phyloP scores from a whole-genome alignment of 2,329 filamentous ascomycete species.

The Didymellaceae sp. region DNA sequence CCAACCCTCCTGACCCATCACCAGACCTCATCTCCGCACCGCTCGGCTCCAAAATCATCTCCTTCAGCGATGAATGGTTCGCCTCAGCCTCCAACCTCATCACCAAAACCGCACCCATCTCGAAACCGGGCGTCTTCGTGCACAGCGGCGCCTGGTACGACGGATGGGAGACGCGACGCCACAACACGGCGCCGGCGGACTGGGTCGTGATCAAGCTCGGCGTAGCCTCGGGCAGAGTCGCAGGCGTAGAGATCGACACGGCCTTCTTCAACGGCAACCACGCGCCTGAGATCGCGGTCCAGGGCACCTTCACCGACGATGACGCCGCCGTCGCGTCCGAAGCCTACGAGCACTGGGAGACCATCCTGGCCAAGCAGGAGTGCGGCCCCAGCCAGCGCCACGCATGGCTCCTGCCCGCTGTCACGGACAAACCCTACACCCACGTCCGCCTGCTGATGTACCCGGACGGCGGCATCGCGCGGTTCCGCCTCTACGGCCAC shows the following conservation, averaged over 20 bases:
- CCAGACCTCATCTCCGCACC: slow-evolving; percentile 61
- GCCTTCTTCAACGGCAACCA: slow-evolving; percentile 84
- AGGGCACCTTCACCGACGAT: slow-evolving; percentile 68
- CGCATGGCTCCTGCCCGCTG: slow-evolving; percentile 69
- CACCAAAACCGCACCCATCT: slow-evolving; percentile 62
- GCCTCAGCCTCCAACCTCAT: slow-evolving; percentile 65
- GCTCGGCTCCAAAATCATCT: slow-evolving; percentile 60
- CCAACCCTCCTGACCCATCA: not conserved
- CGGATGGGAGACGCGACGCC: slow-evolving; percentile 68
- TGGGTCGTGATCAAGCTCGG: slow-evolving; percentile 66
- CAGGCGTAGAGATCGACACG: slow-evolving; percentile 80
- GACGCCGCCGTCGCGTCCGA: slow-evolving; percentile 63
- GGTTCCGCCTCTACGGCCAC: slow-evolving; percentile 78
- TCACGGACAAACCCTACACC: slow-evolving; percentile 72
- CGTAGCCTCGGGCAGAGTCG: slow-evolving; percentile 72
- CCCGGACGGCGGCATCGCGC: slow-evolving; percentile 81
- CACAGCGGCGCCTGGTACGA: slow-evolving; percentile 70
- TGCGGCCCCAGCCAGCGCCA: slow-evolving; percentile 78
- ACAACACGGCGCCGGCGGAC: slow-evolving; percentile 64
- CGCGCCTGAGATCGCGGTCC: slow-evolving; percentile 77
- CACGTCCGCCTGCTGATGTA: slow-evolving; percentile 86
- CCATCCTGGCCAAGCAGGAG: slow-evolving; percentile 71
- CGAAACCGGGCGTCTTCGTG: slow-evolving; percentile 64
- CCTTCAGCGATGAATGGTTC: slow-evolving; percentile 68
- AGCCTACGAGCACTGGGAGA: slow-evolving; percentile 65